Base-by-base conservation (phyloP, 176 grass and related monocot species). In the Melocanna baccifera region DNA sequence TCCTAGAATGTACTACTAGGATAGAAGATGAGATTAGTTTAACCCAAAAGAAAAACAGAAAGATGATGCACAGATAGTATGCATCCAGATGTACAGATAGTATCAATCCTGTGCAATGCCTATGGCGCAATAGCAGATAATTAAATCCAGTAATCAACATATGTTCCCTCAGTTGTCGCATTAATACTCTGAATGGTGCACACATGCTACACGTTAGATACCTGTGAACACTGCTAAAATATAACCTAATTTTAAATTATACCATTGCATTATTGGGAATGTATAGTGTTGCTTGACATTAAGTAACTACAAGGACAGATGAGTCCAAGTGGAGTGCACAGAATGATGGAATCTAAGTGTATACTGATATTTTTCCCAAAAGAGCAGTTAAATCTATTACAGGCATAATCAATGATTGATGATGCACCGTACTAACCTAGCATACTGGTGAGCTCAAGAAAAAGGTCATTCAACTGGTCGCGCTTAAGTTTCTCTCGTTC, bases 401-500 rank as follows among this genome's bases (percentile, higher is more conserved):
- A 87, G 15, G 58, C 18, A 90, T 77, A 71, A 19, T 39, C 25
- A 86, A 66, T 39, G 26, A 23, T 61, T 73, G 32, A 43, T 25
- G 30, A 76, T 18, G 45, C 32, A 79, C 26, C 19, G 37, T 71
- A 81, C 82, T 74, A 88, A 90, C 93, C 93, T 84, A 94, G 87
- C 82, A 92, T 87, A 88, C 84, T 89, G 28, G 85, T 72, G 12
- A 94, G 88, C 75, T 90, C 90, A 73, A 92, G 43, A 69, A 94
- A 94, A 82, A 90, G 90, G 45, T 94, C 93, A 88, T 94, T 94
- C 77, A 94, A 80, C 42, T 92, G 87, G 67, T 92, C 93, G 69
- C 93, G 90, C 84, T 92, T 94, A 63, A 90, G 93, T 85, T 92
- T 94, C 75, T 92, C 93, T 51, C 87, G 86, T 85, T 92, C 93